Conservation (phyloP, 1,139 yeast genomes). For the Sugiyamaella xylanicola region DNA sequence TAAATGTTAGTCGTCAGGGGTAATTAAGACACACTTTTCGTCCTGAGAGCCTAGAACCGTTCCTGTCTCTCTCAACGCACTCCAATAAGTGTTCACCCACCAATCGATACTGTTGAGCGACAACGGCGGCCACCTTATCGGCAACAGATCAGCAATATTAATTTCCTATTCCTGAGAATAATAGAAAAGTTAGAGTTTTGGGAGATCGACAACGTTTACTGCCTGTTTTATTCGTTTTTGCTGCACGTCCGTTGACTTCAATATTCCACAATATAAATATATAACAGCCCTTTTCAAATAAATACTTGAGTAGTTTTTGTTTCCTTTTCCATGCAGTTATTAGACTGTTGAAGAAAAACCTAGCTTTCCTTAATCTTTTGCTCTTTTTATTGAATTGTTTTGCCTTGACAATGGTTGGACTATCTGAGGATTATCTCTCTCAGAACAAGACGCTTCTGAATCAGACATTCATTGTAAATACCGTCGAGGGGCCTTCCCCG, state of each 20-base stretch:
- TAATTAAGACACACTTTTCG: neutral
- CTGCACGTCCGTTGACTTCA: neutral
- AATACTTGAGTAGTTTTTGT: neutral
- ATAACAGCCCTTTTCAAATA: neutral
- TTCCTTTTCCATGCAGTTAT: neutral
- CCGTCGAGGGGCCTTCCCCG: slow-evolving; percentile 36
- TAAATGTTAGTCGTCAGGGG: too few relatives aligned
- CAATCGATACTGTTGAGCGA: too few relatives aligned
- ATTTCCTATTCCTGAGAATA: neutral
- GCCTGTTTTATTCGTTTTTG: too few relatives aligned
- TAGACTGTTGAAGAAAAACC: too few relatives aligned
- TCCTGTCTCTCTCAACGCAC: too few relatives aligned
- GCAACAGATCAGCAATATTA: neutral
- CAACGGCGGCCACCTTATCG: neutral
- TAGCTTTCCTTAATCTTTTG: too few relatives aligned
- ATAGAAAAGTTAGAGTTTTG: neutral
- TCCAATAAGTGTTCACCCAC: too few relatives aligned
- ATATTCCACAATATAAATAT: neutral
- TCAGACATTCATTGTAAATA: slow-evolving; percentile 28
- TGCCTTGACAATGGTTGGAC: slow-evolving; percentile 13
- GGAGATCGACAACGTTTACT: too few relatives aligned
- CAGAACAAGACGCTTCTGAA: slow-evolving; percentile 24
- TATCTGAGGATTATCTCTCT: slow-evolving; percentile 15
- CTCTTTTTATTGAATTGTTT: too few relatives aligned
- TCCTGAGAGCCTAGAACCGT: too few relatives aligned